Conservation (phyloP, 2,329 filamentous ascomycete species). For the Xylaria digitata region DNA sequence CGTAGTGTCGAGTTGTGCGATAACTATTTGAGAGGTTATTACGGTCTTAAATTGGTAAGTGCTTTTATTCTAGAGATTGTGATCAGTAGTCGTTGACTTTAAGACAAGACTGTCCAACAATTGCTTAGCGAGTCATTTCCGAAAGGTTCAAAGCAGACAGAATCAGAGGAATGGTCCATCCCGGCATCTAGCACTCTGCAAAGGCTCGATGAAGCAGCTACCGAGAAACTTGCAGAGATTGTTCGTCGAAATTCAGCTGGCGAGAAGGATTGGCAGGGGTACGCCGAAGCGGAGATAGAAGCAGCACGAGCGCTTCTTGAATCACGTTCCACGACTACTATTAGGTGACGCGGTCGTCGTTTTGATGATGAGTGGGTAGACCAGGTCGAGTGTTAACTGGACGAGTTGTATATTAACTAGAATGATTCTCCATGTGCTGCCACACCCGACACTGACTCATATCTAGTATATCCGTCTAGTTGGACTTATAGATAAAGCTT, state of each 20-base stretch:
- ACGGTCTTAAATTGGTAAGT: constrained; percentile 84
- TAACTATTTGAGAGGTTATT: constrained; percentile 90
- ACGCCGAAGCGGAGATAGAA: constrained; percentile 75
- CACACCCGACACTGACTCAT: constrained; percentile 30
- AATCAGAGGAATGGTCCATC: constrained; percentile 62
- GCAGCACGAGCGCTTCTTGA: constrained; percentile 76
- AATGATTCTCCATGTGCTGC: constrained; percentile 18
- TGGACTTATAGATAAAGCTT: constrained; percentile 33
- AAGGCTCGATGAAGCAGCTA: constrained; percentile 77
- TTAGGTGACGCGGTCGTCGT: constrained; percentile 55
- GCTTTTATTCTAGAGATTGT: background rate
- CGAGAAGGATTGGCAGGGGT: constrained; percentile 77
- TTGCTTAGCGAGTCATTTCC: constrained; percentile 57
- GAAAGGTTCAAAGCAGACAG: constrained; percentile 59
- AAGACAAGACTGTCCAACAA: constrained; percentile 60
- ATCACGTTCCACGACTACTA: constrained; percentile 58
- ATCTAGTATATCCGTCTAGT: constrained; percentile 20
- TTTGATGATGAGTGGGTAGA: constrained; percentile 14
- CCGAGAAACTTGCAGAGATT: constrained; percentile 80
- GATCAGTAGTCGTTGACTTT: constrained; percentile 43
- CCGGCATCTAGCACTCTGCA: constrained; percentile 70
- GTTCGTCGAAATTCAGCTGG: constrained; percentile 70
- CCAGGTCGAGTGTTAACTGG: background rate
- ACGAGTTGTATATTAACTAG: constrained; percentile 18
- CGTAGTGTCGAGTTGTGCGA: constrained; percentile 94